These are phyloP conservation scores for Coniochaeta prunicola DNA, from an alignment of 2,329 filamentous ascomycete species.

Conservation along the genomic window DNA sequence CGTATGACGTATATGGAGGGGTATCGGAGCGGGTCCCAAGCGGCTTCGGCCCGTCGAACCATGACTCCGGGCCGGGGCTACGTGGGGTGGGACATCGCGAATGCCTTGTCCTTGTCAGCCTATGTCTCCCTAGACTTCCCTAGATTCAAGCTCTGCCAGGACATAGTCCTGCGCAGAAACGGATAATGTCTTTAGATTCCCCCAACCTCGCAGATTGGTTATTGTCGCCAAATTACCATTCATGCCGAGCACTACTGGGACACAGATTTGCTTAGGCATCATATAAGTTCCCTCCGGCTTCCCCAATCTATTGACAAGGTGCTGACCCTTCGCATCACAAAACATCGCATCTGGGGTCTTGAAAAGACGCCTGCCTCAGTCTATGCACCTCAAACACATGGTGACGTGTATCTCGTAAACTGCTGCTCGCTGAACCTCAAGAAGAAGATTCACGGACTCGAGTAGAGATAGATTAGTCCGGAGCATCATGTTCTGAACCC, in stretches of 20 bases:
- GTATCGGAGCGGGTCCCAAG: neutral
- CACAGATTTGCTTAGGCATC: neutral
- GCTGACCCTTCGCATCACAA: neutral
- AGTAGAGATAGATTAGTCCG: neutral
- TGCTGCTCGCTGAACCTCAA: neutral
- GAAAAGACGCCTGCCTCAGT: neutral
- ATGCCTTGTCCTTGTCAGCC: no score
- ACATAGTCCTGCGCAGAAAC: neutral
- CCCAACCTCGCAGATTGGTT: no score
- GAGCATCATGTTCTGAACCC: neutral
- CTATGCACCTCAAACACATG: neutral
- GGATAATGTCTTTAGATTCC: neutral
- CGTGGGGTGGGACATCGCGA: neutral
- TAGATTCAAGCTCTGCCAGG: no score
- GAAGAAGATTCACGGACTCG: neutral
- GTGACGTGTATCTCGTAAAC: neutral
- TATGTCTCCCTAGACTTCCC: no score
- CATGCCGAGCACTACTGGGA: no score
- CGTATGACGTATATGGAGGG: neutral
- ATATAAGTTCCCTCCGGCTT: neutral
- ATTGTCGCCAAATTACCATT: no score
- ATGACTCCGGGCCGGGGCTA: neutral
- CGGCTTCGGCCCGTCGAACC: neutral
- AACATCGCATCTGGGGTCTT: neutral
- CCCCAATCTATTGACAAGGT: neutral